These are phyloP conservation scores for Sarocladium strictum DNA, from an alignment of 2,329 filamentous ascomycete species.

Conservation along the genomic window DNA sequence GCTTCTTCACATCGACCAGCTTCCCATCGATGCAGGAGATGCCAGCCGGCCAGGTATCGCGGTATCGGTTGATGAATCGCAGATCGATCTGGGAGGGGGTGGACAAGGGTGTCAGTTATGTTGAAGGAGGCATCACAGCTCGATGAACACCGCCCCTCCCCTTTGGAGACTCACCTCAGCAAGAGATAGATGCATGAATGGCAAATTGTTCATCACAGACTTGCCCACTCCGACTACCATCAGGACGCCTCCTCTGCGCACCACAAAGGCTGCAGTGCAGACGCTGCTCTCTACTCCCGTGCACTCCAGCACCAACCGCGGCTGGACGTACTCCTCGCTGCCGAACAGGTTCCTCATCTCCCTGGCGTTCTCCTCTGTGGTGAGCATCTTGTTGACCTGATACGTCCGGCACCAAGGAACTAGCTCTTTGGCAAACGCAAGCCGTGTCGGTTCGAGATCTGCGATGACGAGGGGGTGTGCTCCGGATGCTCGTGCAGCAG, in stretches of 20 bases:
- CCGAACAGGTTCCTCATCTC: conserved; percentile 9
- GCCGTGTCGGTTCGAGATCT: conserved; percentile 41
- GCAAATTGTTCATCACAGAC: conserved; percentile 55
- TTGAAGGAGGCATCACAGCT: too few relatives aligned
- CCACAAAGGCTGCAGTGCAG: conserved; percentile 50
- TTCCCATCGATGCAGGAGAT: conserved; percentile 55
- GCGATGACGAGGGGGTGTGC: conserved; percentile 60
- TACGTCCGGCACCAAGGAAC: conserved; percentile 11
- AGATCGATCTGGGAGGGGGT: conserved; percentile 48
- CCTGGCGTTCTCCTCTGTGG: conserved; percentile 7
- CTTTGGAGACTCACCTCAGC: neutral
- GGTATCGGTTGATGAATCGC: conserved; percentile 65
- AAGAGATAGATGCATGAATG: conserved; percentile 57
- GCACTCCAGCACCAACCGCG: conserved; percentile 56
- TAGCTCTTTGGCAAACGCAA: conserved; percentile 8
- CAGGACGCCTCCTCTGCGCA: conserved; percentile 51
- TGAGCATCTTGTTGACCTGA: conserved; percentile 4
- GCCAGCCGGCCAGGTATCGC: conserved; percentile 63
- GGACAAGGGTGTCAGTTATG: neutral
- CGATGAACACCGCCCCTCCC: too few relatives aligned
- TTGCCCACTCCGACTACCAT: conserved; percentile 61
- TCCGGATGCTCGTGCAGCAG: conserved; percentile 53
- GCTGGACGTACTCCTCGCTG: conserved; percentile 46
- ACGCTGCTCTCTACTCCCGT: conserved; percentile 58
- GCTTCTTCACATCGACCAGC: conserved; percentile 53